Conservation (phyloP, 2,329 filamentous ascomycete species). For the Epichloe brachyelytri region DNA sequence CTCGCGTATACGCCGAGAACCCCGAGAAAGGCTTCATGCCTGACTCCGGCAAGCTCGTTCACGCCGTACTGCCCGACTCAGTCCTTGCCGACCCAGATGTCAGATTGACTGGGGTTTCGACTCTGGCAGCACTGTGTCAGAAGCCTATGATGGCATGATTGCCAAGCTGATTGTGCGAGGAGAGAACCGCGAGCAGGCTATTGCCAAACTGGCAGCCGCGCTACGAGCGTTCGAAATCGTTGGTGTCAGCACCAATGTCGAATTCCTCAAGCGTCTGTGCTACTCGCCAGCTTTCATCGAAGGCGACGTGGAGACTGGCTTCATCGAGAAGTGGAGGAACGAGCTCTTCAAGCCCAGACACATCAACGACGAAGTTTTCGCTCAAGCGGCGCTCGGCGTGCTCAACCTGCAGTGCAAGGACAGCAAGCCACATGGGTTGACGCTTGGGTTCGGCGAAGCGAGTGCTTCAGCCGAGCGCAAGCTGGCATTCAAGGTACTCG, state of each 20-base stretch:
- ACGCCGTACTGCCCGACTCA: slow-evolving; percentile 60
- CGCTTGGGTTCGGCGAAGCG: slow-evolving; percentile 41
- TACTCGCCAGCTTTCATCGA: slow-evolving; percentile 68
- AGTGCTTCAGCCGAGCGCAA: slow-evolving; percentile 29
- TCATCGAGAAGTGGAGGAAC: slow-evolving; percentile 77
- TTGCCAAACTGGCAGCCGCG: slow-evolving; percentile 69
- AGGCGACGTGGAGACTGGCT: slow-evolving; percentile 89
- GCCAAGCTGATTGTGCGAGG: slow-evolving; percentile 91
- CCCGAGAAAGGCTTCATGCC: slow-evolving; percentile 86
- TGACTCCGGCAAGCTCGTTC: slow-evolving; percentile 77
- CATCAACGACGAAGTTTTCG: slow-evolving; percentile 61
- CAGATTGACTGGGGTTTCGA: slow-evolving; percentile 86
- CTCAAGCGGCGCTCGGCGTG: slow-evolving; percentile 75
- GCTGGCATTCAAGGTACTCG: slow-evolving; percentile 41
- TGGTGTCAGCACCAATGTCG: slow-evolving; percentile 87
- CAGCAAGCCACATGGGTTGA: slow-evolving; percentile 31
- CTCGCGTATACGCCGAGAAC: slow-evolving; percentile 92
- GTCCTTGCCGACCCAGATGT: slow-evolving; percentile 54
- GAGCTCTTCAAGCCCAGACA: slow-evolving; percentile 58
- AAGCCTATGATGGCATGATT: slow-evolving; percentile 98
- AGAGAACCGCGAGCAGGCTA: slow-evolving; percentile 61
- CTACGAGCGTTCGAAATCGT: slow-evolving; percentile 86
- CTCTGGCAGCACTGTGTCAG: slow-evolving; percentile 80
- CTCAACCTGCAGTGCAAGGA: slow-evolving; percentile 36
- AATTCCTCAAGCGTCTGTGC: slow-evolving; percentile 86